Base-by-base conservation (phyloP, 2,329 filamentous ascomycete species). In the Nannizziopsis arthrosporioides region DNA sequence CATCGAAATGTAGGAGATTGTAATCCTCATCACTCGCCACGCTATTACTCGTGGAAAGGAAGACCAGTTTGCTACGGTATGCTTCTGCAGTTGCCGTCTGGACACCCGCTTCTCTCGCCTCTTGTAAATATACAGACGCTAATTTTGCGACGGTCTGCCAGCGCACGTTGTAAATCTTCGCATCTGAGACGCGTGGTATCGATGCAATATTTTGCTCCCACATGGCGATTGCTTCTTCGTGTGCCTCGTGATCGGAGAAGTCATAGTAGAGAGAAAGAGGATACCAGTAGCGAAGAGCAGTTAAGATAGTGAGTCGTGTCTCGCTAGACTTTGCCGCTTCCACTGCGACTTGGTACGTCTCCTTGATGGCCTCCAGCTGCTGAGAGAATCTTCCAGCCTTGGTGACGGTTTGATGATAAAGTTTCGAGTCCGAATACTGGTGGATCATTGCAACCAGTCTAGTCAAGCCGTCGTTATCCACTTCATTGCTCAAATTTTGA, bases 171-270 rank as follows among this genome's bases (percentile, higher is more conserved):
- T 38, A 22, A 27, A 40, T 11, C 6, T 2, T 36, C 27, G 9
- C 1, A 22, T 49, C n/a, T 3, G 44, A 43, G n/a, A 44, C 41
- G 19, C 42, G 45, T 32, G 39, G 32, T 12, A 39, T 40, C 5
- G 41, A 31, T 17, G 36, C 42, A 15, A 50, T 39, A 41, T 52
- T 52, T 19, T 52, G 47, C 14, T 51, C 52, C 52, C 50, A 52
- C 11, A 52, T 19, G 12, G 36, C 11, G 27, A 54, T 31, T 3
- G 50, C 52, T 35, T 54, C 52, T 18, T 39, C 31, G 19, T 35
- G 41, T 18, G 42, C 46, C 7, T 49, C 41, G 18, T 48, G 41
- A 35, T 44, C 30, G 15, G 47, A 40, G 9, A 37, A 42, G 12
- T 52, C 41, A 11, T 50, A 22, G 35, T 48, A 48, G 11, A 54